Evolutionary conservation across 2,329 filamentous ascomycete species (phyloP).

Genomic region (Amylocarpus encephaloides): DNA sequence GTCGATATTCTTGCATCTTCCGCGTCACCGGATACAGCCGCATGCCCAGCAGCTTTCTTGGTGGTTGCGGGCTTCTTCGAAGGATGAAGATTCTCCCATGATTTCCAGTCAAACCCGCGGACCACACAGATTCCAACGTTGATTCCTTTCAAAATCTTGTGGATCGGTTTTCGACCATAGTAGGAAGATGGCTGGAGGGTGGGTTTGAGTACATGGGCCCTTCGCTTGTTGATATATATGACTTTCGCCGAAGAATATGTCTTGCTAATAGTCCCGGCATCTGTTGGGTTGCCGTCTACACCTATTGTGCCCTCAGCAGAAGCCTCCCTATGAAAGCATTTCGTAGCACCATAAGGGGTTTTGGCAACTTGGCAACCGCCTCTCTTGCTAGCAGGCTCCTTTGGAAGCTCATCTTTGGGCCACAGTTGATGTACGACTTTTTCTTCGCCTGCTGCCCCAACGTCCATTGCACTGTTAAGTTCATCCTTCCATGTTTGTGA

Average conservation of each 20-base stretch:
- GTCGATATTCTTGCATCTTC: constrained; percentile 15
- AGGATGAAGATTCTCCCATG: constrained; percentile 67
- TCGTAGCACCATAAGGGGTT: constrained; percentile 53
- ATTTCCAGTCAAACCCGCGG: constrained; percentile 73
- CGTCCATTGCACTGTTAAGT: constrained; percentile 80
- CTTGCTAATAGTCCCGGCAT: constrained; percentile 33
- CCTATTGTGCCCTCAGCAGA: constrained; percentile 46
- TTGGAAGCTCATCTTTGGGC: constrained; percentile 49
- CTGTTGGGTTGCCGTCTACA: constrained; percentile 15
- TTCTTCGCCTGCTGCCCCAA: constrained; percentile 83
- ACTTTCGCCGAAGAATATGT: constrained; percentile 73
- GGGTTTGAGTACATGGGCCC: constrained; percentile 82
- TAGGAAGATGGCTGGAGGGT: constrained; percentile 79
- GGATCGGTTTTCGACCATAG: constrained; percentile 72
- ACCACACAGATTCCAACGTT: constrained; percentile 83
- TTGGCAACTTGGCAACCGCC: constrained; percentile 25
- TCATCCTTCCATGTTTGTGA: constrained; percentile 91
- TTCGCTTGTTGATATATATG: constrained; percentile 71
- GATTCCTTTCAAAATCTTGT: constrained; percentile 71
- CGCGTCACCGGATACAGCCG: constrained; percentile 14
- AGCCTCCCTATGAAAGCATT: constrained; percentile 54
- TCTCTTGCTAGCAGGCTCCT: constrained; percentile 30
- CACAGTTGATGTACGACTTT: constrained; percentile 79
- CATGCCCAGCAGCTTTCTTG: constrained; percentile 28
- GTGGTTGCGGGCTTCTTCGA: constrained; percentile 28